Evolutionary conservation across 2,329 filamentous ascomycete species (phyloP), one percentile per base, ranked within the genome.

Genomic region (Xylariales sp.): DNA sequence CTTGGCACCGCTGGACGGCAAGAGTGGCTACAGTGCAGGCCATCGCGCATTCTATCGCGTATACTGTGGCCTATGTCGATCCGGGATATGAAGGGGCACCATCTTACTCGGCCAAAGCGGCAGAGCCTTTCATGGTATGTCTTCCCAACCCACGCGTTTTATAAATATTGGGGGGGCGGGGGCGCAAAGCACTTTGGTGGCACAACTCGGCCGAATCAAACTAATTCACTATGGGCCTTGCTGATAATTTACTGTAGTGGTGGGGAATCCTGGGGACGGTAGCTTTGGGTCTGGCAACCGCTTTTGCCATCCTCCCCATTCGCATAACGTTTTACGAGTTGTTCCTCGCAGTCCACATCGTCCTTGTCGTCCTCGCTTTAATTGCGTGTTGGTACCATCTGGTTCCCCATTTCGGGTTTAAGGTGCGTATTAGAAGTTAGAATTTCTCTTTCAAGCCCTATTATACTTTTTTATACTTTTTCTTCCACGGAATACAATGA

Each of bases 21-120:
- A 72, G 75, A n/a, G 73, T 77, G 7, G 73, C 73, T 50, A 76
- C 74, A 3, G 14, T 78, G 46, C 73, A 78, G 58, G 76, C 76
- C 2, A 71, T 74, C 28, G 63, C 74, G 3, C 76, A 78, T 41
- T 74, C 75, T 32, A 60, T 72, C 3, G 64, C 72, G 6, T 76
- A 77, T 45, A 71, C 72, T 6, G 28, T 65, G n/a, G 60, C 53
- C 49, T 74, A 75, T 54, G 63, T 63, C 2, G 65, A 69, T 30
- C 68, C 68, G 1, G 64, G 68, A 12, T 72, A 73, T 53, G 65
- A 64, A 0, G 71, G 68, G 16, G 70, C 71, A 3, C 10, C 43
- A 8, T 49, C 66, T 1, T 73, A 72, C 52, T 49, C 70, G 6
- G 60, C 60, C 12, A 52, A 71, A 50, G 62, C 58, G 9, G 64